Base-by-base conservation (phyloP, 768 basidiomycete genomes). In the Plicaturopsis crispa region DNA sequence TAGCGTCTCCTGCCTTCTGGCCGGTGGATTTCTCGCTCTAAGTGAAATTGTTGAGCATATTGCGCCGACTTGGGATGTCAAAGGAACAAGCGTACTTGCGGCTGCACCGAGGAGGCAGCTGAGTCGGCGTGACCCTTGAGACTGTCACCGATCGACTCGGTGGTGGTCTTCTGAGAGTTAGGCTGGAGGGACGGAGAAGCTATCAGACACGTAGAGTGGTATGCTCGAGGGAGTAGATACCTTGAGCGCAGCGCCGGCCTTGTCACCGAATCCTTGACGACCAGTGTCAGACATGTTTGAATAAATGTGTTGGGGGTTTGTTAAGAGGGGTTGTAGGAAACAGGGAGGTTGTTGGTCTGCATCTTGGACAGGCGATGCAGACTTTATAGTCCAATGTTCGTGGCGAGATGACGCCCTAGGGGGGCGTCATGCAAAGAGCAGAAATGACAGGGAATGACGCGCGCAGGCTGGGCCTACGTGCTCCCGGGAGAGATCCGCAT, bases 181-280 rank as follows among this genome's bases (percentile, higher is more conserved):
- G 76, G 75, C 75, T 78, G 36, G 4, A 41, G 22, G n/a, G 22
- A 35, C 33, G 23, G 22, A n/a, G 19, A 16, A 10, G 34, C 31
- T 40, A 17, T 33, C 31, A 39, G 6, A 33, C 23, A 37, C 10
- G 12, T 16, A 22, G 22, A 23, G 16, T 4, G 14, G 24, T 18
- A 22, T 17, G 28, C 24, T 6, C 19, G 21, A 18, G n/a, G 31
- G 14, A 14, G 6, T 22, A 37, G 40, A 2, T 34, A 75, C 75
- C 71, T 78, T 75, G 37, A 75, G 3, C 31, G 70, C 60, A 50
- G 74, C 45, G 24, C 51, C 43, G 35, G 64, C 67, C 61, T 78
- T 80, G 66, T 78, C 73, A 51, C 72, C 71, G 60, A 75, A 57
- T 41, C 66, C 69, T 66, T 78, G 73, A 48, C 77, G 76, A 40